phyloP scores from a whole-genome alignment of 148 eudicot genomes.

The Cornus florida region DNA sequence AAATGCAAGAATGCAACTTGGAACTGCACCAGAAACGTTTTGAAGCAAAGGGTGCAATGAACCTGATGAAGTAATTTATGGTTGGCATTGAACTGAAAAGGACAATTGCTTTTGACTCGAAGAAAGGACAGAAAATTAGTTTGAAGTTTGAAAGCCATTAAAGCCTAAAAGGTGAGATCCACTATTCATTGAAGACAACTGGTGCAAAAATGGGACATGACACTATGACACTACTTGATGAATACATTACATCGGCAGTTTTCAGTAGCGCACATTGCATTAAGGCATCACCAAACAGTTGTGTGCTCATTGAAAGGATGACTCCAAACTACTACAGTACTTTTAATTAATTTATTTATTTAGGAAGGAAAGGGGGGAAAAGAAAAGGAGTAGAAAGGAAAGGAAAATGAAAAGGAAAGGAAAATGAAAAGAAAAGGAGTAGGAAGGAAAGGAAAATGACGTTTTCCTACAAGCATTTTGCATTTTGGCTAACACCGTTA shows the following conservation, averaged over 20 bases:
- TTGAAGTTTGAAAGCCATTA: background rate
- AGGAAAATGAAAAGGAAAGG: too few relatives aligned
- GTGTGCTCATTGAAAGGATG: conserved; percentile 13
- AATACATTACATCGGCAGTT: background rate
- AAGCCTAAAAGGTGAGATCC: background rate
- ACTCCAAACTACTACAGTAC: background rate
- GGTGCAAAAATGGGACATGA: background rate
- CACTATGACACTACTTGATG: too few relatives aligned
- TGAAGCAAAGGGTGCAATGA: background rate
- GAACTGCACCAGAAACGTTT: background rate
- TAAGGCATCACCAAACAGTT: background rate
- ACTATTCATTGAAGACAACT: background rate
- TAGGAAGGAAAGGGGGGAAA: too few relatives aligned
- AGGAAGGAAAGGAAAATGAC: too few relatives aligned
- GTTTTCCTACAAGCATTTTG: too few relatives aligned
- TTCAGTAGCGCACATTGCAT: background rate
- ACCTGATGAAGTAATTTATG: background rate
- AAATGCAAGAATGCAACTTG: background rate
- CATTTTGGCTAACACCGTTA: too few relatives aligned
- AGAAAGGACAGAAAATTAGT: background rate
- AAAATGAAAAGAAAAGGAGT: too few relatives aligned
- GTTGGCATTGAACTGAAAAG: background rate
- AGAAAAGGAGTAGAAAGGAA: too few relatives aligned
- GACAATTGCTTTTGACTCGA: background rate
- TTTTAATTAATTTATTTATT: too few relatives aligned